These are phyloP conservation scores for Aspergillus olivimuriae DNA, from an alignment of 495 filamentous ascomycete species.

Conservation along the genomic window DNA sequence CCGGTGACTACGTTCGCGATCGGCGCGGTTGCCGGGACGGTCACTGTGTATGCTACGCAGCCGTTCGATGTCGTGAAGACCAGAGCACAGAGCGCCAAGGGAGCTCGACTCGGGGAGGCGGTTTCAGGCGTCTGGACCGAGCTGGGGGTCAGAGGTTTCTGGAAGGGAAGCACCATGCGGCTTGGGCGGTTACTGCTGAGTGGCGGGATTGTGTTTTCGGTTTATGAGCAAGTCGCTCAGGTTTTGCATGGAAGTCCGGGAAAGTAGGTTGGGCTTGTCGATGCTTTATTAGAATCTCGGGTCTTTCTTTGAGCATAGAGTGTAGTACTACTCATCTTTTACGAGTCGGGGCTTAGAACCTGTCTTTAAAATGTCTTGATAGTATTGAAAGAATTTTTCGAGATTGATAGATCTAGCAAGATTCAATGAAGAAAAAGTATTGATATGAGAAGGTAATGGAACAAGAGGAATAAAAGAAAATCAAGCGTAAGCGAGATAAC, in stretches of 20 bases:
- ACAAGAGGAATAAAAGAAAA: too few species aligned
- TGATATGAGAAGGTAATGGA: too few species aligned
- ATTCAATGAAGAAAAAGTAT: too few species aligned
- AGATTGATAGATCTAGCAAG: too few species aligned
- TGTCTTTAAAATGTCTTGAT: too few species aligned
- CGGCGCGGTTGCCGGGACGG: constrained; percentile 51
- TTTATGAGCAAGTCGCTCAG: constrained; percentile 49
- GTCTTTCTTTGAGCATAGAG: too few species aligned
- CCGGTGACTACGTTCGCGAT: constrained; percentile 52
- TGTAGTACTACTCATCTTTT: too few species aligned
- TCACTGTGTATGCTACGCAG: constrained; percentile 58
- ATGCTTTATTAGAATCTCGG: too few species aligned
- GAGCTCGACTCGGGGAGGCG: constrained; percentile 47
- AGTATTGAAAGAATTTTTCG: too few species aligned
- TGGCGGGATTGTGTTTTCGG: constrained; percentile 60
- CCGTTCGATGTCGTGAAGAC: constrained; percentile 67
- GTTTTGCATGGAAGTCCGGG: not conserved
- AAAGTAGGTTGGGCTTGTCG: too few species aligned
- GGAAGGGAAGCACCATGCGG: constrained; percentile 63
- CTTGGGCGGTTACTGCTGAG: constrained; percentile 55
- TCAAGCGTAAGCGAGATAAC: too few species aligned
- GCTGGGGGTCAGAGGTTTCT: constrained; percentile 54
- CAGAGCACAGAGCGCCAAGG: constrained; percentile 48
- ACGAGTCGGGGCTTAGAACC: too few species aligned
- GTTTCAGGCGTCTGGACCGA: constrained; percentile 44